Base-by-base conservation (phyloP, 2,329 filamentous ascomycete species). In the Claviceps fusiformis region DNA sequence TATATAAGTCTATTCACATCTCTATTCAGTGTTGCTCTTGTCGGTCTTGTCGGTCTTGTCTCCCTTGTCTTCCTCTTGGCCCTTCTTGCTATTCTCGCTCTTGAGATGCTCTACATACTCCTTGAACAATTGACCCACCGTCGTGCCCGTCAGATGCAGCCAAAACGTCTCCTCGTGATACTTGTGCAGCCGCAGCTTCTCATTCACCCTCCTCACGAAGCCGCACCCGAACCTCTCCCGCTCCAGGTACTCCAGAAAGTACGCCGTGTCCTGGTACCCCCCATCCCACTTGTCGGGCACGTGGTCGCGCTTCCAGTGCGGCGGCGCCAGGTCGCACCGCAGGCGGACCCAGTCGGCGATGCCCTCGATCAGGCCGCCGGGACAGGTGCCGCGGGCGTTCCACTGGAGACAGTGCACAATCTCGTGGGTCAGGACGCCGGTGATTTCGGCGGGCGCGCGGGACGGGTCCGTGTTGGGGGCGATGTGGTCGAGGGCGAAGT, bases 391-490 rank as follows among this genome's bases (percentile, higher is more conserved):
- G 24, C 62, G 73, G 2, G 76, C 86, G 62, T 89, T 85, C 70
- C 88, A 86, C 69, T 97, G 92, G 71, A 87, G 95, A 71, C 90
- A 96, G 72, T 97, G 93, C 15, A 97, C 92, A 58, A 96, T 84
- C 71, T 97, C 92, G 67, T 97, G 92, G 1, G 87, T 86, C 24
- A 97, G 69, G 0, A 97, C 90, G 45, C 93, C 93, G 19, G 80
- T 72, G 57, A 96, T 82, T 71, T 97, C 89, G 44, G 76, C 63
- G 29, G 66, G 59, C 13, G 71, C 70, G 51, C 77, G 75, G 11
- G 70, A 61, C 0, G 67, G 51, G 0, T 76, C 62, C 59, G 81
- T 73, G 49, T 65, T 62, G 47, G 72, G 39, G 3, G 39, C 64
- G 61, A 95, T 82, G 73, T 96, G 95, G 50, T 77, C 72, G 1